phyloP scores from a whole-genome alignment of 2,329 filamentous ascomycete genomes.

The Scytalidium lignicola region DNA sequence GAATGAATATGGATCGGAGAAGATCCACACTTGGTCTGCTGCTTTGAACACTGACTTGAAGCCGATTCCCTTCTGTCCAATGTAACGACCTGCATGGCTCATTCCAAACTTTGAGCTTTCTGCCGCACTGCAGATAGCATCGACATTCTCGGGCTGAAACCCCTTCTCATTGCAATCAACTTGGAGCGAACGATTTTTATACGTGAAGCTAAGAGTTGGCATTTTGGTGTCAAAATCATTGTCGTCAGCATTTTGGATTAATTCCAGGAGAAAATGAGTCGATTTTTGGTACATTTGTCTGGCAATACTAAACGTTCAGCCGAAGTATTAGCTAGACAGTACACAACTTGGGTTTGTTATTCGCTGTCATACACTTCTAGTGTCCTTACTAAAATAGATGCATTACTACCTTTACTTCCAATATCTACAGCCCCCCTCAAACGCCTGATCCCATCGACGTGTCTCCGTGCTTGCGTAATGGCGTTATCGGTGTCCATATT shows the following conservation, averaged over 20 bases:
- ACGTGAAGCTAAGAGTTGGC: background rate
- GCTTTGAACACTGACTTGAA: constrained; percentile 31
- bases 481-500: too few relatives aligned
- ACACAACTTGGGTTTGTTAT: too few relatives aligned
- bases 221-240: constrained; percentile 28
- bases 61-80: constrained; percentile 31
- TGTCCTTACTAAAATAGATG: too few relatives aligned
- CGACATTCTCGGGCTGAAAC: constrained; percentile 2
- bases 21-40: constrained; percentile 29
- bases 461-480: too few relatives aligned
- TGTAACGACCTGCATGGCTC: constrained; percentile 15
- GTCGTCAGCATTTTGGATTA: constrained; percentile 51
- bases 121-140: background rate
- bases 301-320: too few relatives aligned
- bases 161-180: constrained; percentile 4
- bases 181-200: background rate
- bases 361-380: too few relatives aligned
- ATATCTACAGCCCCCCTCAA: too few relatives aligned
- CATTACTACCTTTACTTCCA: too few relatives aligned
- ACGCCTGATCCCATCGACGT: too few relatives aligned
- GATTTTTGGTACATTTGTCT: constrained; percentile 25
- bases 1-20: constrained; percentile 33
- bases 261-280: constrained; percentile 44
- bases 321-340: too few relatives aligned
- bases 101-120: constrained; percentile 1